Evolutionary conservation across 1,139 yeast genomes (phyloP).

Genomic region (Sugiyamaella japonica): DNA sequence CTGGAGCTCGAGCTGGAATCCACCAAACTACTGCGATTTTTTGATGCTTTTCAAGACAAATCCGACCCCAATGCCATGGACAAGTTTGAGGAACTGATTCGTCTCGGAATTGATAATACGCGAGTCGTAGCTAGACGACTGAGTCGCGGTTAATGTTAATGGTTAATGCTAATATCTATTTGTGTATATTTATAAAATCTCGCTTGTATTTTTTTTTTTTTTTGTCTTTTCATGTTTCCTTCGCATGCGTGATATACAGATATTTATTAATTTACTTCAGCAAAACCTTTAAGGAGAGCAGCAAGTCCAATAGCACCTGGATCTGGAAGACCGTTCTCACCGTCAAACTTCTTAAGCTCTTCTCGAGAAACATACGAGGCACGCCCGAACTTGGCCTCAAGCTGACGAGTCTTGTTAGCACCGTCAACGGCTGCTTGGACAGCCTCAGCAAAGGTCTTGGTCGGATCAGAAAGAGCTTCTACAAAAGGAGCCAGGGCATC

Average conservation of each 20-base stretch:
- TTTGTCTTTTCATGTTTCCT: not conserved
- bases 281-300: constrained; percentile 35
- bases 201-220: constrained; percentile 1
- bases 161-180: not conserved
- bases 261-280: constrained; percentile 25
- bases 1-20: constrained; percentile 65
- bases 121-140: constrained; percentile 29
- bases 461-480: constrained; percentile 52
- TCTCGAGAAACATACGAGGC: constrained; percentile 82
- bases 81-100: constrained; percentile 40
- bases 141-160: constrained; percentile 21
- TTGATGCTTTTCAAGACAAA: constrained; percentile 44
- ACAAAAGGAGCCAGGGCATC: constrained; percentile 90
- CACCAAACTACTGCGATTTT: constrained; percentile 59
- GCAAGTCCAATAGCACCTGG: constrained; percentile 73
- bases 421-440: constrained; percentile 70
- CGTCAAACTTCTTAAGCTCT: constrained; percentile 47
- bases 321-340: constrained; percentile 65
- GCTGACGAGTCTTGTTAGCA: constrained; percentile 68
- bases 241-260: not conserved
- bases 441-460: constrained; percentile 56
- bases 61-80: constrained; percentile 37
- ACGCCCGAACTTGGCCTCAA: constrained; percentile 87
- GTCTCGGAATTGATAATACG: constrained; percentile 38
- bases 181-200: constrained; percentile 7